phyloP scores from a whole-genome alignment of 2,329 filamentous ascomycete species.

The Neofusicoccum cordaticola region DNA sequence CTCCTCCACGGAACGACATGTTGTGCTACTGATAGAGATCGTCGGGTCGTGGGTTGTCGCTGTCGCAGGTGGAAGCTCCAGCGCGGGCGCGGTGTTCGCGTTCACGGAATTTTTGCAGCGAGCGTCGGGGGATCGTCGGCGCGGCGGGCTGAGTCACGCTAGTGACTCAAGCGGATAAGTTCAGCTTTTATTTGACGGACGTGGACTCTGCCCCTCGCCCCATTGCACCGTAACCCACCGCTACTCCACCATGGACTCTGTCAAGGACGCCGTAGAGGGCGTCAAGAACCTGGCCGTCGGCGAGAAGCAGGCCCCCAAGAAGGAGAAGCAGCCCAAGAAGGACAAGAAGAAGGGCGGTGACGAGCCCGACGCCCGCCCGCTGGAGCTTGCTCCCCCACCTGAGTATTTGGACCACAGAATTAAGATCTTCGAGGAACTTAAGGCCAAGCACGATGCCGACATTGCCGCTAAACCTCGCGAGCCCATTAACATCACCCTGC shows the following conservation, averaged over 20 bases:
- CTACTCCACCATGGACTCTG: constrained; percentile 46
- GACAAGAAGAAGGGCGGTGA: constrained; percentile 43
- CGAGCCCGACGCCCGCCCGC: constrained; percentile 39
- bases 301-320: constrained; percentile 21
- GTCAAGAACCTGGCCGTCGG: constrained; percentile 59
- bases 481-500: constrained; percentile 70
- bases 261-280: constrained; percentile 53
- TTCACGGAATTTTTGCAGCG: constrained; percentile 16
- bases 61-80: constrained; percentile 3
- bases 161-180: constrained; percentile 13
- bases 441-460: constrained; percentile 78
- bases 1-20: constrained; percentile 61
- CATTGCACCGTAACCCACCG: constrained; percentile 14
- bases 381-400: constrained; percentile 56
- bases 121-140: constrained; percentile 1
- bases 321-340: constrained; percentile 28
- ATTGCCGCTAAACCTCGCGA: constrained; percentile 67
- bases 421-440: constrained; percentile 82
- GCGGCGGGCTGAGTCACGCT: constrained; percentile 19
- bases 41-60: constrained; percentile 23
- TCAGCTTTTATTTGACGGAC: constrained; percentile 12
- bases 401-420: constrained; percentile 81
- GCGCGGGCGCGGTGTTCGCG: constrained; percentile 6
- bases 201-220: constrained; percentile 17
- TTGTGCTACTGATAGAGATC: constrained; percentile 29